Evolutionary conservation across 2,329 filamentous ascomycete genomes (phyloP), one percentile per base, ranked within the genome.

Genomic region (Diaporthe humulicola): DNA sequence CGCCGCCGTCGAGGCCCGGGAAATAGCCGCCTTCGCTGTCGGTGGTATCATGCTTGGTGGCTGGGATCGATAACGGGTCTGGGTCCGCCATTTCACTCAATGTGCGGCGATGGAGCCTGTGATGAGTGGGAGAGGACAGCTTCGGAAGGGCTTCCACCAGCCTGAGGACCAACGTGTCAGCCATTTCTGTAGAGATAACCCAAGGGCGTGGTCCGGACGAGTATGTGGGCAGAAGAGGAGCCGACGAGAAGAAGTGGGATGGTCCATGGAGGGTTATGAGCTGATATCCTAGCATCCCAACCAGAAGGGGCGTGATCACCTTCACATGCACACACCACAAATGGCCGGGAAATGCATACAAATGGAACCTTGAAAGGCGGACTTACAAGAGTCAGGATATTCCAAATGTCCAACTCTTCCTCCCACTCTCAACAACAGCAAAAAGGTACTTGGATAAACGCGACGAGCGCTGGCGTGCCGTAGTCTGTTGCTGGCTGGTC

Each of bases 31-130:
- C 61, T 19, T 88, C 88, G 78, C 86, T 87, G 73, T 87, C 86
- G 40, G 84, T 85, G 7, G 73, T 82, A 33, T 86, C 85, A 48
- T 83, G 85, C 76, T 81, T 85, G 74, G 79, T 76, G 60, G 79
- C 78, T 33, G 84, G 81, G 77, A 84, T 83, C 28, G 84, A 78
- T 73, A 83, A 82, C 36, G 84, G 81, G 10, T 80, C 83, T 70
- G 79, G 77, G 72, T 86, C 84, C 48, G 85, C 84, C 87, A 88
- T 88, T 73, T 87, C 83, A 79, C 81, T 79, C 61, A 85, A 80
- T 19, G 83, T 84, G 60, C 79, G 82, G 61, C 78, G 80, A 67
- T 83, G 82, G 64, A 81, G 80, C 70, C 79, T 78, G 67, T 81
- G 81, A 76, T 83, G 81, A 80, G 84, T 81, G 71, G 83, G 82